phyloP scores from a whole-genome alignment of 1,284 basidiomycete species.

The Ustilago nuda region DNA sequence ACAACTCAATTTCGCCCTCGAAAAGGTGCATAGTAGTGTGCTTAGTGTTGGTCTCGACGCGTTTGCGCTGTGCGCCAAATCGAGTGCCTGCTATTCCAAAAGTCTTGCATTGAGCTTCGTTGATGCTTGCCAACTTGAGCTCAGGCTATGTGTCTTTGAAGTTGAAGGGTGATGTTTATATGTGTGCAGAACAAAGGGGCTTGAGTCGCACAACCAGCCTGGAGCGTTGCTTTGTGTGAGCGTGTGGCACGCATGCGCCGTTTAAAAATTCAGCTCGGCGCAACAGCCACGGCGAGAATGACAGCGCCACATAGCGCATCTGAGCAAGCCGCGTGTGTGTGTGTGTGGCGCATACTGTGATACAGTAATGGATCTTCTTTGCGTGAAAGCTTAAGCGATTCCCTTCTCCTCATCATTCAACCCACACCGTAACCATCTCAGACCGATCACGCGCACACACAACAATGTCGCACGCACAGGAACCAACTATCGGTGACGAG shows the following conservation, averaged over 20 bases:
- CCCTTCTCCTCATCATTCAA: background rate
- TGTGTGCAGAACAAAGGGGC: slow-evolving; percentile 2
- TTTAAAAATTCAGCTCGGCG: background rate
- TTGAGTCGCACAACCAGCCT: background rate
- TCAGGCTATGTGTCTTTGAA: background rate
- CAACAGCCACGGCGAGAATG: background rate
- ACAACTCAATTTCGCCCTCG: background rate
- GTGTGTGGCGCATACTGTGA: background rate
- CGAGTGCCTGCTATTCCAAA: background rate
- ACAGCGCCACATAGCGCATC: background rate
- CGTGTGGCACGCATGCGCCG: slow-evolving; percentile 2
- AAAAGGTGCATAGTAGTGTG: background rate
- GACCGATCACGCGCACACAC: background rate
- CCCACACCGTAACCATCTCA: slow-evolving; percentile 12
- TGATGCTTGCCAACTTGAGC: background rate
- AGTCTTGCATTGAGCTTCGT: background rate
- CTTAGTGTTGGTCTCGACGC: slow-evolving; percentile 9
- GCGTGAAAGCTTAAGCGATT: slow-evolving; percentile 10
- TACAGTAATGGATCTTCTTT: too few relatives aligned
- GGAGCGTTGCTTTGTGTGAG: background rate
- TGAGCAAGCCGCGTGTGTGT: slow-evolving; percentile 2
- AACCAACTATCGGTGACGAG: slow-evolving; percentile 49
- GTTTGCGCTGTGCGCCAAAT: background rate
- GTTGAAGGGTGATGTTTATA: background rate
- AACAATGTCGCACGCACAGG: slow-evolving; percentile 53